A percentile compares a stretch with the other conserved stretches of the same genome.
These are phyloP conservation scores for Pseudocercospora fijiensis DNA, from an alignment of 2,329 filamentous ascomycete genomes.

Conservation along the genomic window DNA sequence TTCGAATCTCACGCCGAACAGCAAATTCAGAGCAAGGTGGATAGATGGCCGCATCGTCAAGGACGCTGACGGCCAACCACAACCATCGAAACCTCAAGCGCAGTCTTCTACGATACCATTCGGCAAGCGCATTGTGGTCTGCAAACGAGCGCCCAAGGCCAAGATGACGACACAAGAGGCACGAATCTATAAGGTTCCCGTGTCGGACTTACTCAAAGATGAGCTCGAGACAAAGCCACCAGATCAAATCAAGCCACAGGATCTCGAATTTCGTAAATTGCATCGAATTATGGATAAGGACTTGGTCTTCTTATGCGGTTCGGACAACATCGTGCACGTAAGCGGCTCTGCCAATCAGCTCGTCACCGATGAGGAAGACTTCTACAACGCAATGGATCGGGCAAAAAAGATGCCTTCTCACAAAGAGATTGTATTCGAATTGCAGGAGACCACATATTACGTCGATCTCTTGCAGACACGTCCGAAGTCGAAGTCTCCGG, in stretches of 20 bases:
- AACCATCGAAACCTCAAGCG: background rate
- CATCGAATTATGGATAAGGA: conserved; percentile 11
- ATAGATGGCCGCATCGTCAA: conserved; percentile 7
- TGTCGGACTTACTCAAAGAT: conserved; percentile 15
- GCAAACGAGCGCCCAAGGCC: conserved; percentile 6
- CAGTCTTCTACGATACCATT: conserved; percentile 8
- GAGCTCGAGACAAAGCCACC: conserved; percentile 1
- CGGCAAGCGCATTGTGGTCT: conserved; percentile 17
- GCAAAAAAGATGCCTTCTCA: background rate
- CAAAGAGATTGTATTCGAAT: conserved; percentile 17
- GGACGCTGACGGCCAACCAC: background rate
- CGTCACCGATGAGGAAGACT: conserved; percentile 17
- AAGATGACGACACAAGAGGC: conserved; percentile 7
- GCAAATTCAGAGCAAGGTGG: conserved; percentile 10
- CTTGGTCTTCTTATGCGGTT: conserved; percentile 7
- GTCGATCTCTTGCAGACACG: conserved; percentile 6
- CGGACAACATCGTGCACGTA: conserved; percentile 20
- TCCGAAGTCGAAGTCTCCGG: background rate
- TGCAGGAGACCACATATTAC: conserved; percentile 9
- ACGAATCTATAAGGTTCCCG: background rate
- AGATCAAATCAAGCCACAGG: conserved; percentile 16
- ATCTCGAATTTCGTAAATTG: conserved; percentile 20
- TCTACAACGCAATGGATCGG: conserved; percentile 6
- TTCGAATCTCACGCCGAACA: background rate
- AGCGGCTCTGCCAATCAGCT: conserved; percentile 6